Conservation (phyloP, 75 land plant genomes). For the Picea sitchensis region DNA sequence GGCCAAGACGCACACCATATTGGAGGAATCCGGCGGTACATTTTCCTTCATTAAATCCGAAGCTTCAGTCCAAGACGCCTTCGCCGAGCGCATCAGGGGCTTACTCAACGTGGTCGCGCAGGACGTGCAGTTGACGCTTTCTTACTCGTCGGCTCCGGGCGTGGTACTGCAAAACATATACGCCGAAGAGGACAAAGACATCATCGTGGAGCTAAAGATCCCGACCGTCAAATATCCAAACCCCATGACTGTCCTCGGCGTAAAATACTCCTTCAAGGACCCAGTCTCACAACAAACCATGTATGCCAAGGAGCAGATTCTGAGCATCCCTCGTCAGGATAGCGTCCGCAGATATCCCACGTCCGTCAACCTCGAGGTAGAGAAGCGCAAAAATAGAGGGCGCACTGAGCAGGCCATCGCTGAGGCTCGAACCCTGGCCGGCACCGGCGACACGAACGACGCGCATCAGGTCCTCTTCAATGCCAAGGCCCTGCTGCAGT, state of each 20-base stretch:
- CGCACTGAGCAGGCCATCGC: constrained; percentile 18
- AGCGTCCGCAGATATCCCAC: constrained; percentile 17
- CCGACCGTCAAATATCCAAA: constrained; percentile 13
- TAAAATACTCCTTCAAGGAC: constrained; percentile 19
- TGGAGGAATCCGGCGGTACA: constrained; percentile 20
- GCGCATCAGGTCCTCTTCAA: constrained; percentile 26
- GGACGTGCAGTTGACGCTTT: constrained; percentile 15
- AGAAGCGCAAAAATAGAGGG: constrained; percentile 18
- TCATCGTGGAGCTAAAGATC: constrained; percentile 20
- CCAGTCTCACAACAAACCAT: constrained; percentile 14
- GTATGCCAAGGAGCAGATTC: constrained; percentile 11
- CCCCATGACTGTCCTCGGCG: constrained; percentile 7
- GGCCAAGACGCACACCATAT: constrained; percentile 13
- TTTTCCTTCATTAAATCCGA: constrained; percentile 17
- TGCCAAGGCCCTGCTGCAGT: constrained; percentile 13
- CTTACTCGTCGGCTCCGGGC: background rate
- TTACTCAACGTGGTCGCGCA: constrained; percentile 28
- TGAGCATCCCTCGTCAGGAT: constrained; percentile 14
- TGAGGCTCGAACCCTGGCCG: constrained; percentile 31
- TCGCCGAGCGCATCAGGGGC: constrained; percentile 29
- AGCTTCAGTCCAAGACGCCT: constrained; percentile 15
- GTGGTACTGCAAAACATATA: constrained; percentile 13
- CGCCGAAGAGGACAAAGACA: constrained; percentile 33
- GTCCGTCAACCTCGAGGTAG: constrained; percentile 18
- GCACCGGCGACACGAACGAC: constrained; percentile 18